Evolutionary conservation across 768 basidiomycete genomes (phyloP), one percentile per base, ranked within the genome.

Genomic region (Rhodocollybia butyracea): DNA sequence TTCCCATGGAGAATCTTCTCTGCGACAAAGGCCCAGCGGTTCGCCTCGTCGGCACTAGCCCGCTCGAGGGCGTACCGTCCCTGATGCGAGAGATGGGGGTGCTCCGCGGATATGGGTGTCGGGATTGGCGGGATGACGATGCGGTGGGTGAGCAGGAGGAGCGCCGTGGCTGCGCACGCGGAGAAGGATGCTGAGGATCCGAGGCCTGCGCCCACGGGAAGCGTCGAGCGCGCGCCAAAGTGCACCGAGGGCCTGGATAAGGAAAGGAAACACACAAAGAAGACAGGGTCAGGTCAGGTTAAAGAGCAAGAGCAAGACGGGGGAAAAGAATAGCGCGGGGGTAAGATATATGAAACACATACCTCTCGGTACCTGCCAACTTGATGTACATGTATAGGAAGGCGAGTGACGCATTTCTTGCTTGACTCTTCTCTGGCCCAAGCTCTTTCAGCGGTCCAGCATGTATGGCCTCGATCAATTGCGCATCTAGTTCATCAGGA

Each of bases 181-280:
- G 95, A 98, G 74, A 88, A 98, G 22, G 97, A 93, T 7, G 97
- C 97, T 21, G 94, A n/a, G n/a, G n/a, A 98, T 22, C 97, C 97
- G 46, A 98, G 86, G 43, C 97, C 97, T 15, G 97, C 97, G 7
- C 92, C 89, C 55, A 98, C 86, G 27, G 97, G 97, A 5, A 98
- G 80, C 22, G 92, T 91, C 31, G 93, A 87, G 43, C 96, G 91
- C 36, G 87, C 82, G 22, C 85, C 79, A 67, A 96, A 88, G 60
- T 88, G 85, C 69, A 94, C 83, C 0, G 86, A 78, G 10, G 87
- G 88, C n/a, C n/a, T n/a, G n/a, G n/a, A n/a, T n/a, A n/a, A n/a
- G n/a, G n/a, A n/a, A n/a, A n/a, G n/a, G n/a, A n/a, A n/a, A n/a
- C n/a, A n/a, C n/a, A n/a, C n/a, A n/a, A n/a, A n/a, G n/a, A n/a